Evolutionary conservation across 352 stramenopile species (phyloP), one percentile per base, ranked within the genome.

Genomic region (Phytophthora europaea): DNA sequence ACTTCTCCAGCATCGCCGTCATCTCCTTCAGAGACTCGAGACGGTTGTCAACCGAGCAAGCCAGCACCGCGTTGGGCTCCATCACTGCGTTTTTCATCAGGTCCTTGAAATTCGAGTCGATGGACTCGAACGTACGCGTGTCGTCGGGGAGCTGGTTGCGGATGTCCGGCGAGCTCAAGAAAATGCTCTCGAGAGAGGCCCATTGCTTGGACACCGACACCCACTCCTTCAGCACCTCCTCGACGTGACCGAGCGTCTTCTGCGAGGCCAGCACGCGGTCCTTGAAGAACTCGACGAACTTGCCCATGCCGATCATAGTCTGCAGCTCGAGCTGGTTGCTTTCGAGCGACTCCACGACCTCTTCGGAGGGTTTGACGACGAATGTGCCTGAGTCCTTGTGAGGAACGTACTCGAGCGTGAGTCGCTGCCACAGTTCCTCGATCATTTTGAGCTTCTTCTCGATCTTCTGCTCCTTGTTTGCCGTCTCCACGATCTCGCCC

Each of bases 281-380:
- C 65, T 96, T 95, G 66, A 97, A 97, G 61, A 96, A 96, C 40
- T 96, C 90, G 34, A 97, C 90, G 48, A 97, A 97, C 60, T 97
- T 97, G n/a, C 90, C 90, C 89, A 97, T 97, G 0, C 88, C 88
- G 6, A 96, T 89, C 89, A 97, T 97, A 0, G 90, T 97, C 63
- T 97, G 90, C 31, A 97, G 76, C 52, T 97, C 90, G 0, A 97
- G 63, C 45, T 97, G 90, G 45, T 97, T 94, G 70, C 85, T 95
- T 56, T 97, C 90, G 0, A 97, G 81, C 0, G 83, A 93, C 69
- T 97, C 90, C 10, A 97, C 84, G 0, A 95, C 89, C 80, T 95
- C 88, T 55, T 97, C 90, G 0, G 87, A 96, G 0, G 88, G 87
- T 54, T 96, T 97, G 34, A 96, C 88, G 4, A 96, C 80, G 57